phyloP scores from a whole-genome alignment of 1,139 yeast genomes.

The Arxiozyma slooffiae region DNA sequence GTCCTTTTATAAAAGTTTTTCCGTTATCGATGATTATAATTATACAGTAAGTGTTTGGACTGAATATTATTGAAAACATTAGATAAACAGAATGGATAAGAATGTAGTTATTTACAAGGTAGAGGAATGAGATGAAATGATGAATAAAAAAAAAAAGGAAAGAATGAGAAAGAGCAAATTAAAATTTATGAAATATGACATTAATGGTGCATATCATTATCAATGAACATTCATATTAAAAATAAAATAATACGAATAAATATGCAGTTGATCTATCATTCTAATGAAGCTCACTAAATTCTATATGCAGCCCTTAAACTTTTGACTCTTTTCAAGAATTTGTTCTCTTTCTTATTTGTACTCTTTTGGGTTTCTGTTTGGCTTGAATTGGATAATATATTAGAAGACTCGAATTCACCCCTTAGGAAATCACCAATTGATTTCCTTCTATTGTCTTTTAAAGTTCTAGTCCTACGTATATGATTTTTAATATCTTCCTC shows the following conservation, averaged over 20 bases:
- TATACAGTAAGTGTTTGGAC: too few relatives aligned
- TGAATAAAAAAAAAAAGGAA: too few relatives aligned
- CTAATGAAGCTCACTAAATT: neutral
- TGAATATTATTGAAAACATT: too few relatives aligned
- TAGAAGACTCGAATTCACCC: constrained; percentile 4
- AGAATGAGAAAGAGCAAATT: neutral
- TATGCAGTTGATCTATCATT: neutral
- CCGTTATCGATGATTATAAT: neutral
- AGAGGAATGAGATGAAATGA: neutral
- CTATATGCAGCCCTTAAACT: constrained; percentile 42
- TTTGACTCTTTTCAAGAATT: constrained; percentile 72
- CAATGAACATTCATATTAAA: too few relatives aligned
- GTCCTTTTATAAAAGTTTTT: neutral
- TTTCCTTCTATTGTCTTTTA: constrained; percentile 6
- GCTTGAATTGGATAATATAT: constrained; percentile 13
- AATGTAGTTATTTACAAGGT: neutral
- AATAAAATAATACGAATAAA: constrained; percentile 32
- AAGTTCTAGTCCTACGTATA: constrained; percentile 5
- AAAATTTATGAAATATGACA: neutral
- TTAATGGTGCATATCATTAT: too few relatives aligned
- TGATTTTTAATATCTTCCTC: constrained; percentile 51
- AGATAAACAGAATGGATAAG: neutral
- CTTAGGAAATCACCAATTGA: constrained; percentile 8
- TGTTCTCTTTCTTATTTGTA: constrained; percentile 30
- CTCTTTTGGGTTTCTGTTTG: constrained; percentile 18